Evolutionary conservation across 352 stramenopile genomes (phyloP).

Genomic region (Saprolegnia diclina): DNA sequence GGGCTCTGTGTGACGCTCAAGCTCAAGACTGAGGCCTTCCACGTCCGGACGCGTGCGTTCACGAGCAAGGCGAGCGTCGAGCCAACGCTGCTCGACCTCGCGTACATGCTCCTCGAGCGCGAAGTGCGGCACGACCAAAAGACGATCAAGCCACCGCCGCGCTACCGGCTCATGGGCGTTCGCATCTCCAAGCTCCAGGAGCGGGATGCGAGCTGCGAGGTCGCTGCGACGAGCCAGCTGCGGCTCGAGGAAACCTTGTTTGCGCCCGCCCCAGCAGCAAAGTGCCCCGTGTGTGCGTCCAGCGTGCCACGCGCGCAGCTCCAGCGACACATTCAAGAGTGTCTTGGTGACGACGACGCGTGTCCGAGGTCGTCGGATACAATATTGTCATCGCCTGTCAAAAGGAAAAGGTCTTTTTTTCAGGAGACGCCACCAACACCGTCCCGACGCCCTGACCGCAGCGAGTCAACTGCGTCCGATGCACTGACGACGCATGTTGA

Average conservation of each 20-base stretch:
- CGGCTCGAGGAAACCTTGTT: constrained; percentile 7
- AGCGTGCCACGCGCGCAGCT: not conserved
- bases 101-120: constrained; percentile 23
- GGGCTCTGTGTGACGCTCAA: constrained; percentile 34
- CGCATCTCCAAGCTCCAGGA: constrained; percentile 29
- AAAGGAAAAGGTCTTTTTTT: no score
- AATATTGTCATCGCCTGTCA: no score
- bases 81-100: constrained; percentile 8
- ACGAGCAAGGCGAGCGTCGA: constrained; percentile 2
- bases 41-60: constrained; percentile 23
- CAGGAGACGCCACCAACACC: not conserved
- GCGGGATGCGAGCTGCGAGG: not conserved
- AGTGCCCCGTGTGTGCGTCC: not conserved
- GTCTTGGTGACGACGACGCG: constrained; percentile 9
- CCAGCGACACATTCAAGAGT: not conserved
- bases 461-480: no score
- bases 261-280: not conserved
- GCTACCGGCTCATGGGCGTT: constrained; percentile 32
- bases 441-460: no score
- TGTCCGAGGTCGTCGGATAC: no score
- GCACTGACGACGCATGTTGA: no score
- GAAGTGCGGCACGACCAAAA: constrained; percentile 17
- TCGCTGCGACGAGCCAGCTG: constrained; percentile 3
- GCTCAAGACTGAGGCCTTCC: constrained; percentile 31
- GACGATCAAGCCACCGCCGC: not conserved